Percentiles rank a stretch among this genome's conserved stretches.
These are phyloP conservation scores for Oemleria cerasiformis DNA, from an alignment of 306 rosid genomes.

Conservation along the genomic window DNA sequence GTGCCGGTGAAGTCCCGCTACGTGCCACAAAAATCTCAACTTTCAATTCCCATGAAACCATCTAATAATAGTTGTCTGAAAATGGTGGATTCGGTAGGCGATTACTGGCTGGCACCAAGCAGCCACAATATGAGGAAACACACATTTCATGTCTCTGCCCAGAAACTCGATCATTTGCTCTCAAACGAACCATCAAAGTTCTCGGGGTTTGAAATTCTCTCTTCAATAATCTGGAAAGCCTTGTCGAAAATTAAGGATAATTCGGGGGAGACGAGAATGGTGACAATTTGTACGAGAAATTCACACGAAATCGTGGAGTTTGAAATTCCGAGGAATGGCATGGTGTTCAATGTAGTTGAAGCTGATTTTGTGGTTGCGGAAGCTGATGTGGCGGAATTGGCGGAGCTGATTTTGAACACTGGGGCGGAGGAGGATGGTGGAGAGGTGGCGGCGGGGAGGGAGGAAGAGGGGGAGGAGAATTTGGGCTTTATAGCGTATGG, in stretches of 20 bases:
- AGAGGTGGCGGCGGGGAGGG: constrained; percentile 29
- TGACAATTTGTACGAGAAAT: constrained; percentile 46
- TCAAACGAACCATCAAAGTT: constrained; percentile 6
- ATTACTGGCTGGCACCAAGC: constrained; percentile 38
- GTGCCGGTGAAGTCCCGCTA: constrained; percentile 29
- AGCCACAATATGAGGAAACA: constrained; percentile 35
- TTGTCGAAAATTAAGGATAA: constrained; percentile 34
- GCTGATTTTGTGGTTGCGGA: constrained; percentile 23
- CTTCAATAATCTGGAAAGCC: constrained; percentile 64
- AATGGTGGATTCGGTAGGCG: constrained; percentile 33
- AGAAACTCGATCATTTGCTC: constrained; percentile 39
- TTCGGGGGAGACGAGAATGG: constrained; percentile 24
- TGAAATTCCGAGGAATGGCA: constrained; percentile 39
- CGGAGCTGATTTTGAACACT: constrained; percentile 36
- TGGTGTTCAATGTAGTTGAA: constrained; percentile 48
- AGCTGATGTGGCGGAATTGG: constrained; percentile 43
- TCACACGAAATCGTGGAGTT: constrained; percentile 7
- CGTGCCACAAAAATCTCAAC: constrained; percentile 19
- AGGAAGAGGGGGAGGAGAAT: not conserved
- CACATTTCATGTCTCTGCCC: not conserved
- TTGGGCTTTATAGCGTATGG: constrained; percentile 60
- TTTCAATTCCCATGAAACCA: constrained; percentile 23
- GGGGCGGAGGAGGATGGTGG: constrained; percentile 31
- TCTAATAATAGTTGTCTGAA: constrained; percentile 21
- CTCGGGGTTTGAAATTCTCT: constrained; percentile 49